phyloP scores from a whole-genome alignment of 768 basidiomycete genomes.

The Sutorius australiensis region DNA sequence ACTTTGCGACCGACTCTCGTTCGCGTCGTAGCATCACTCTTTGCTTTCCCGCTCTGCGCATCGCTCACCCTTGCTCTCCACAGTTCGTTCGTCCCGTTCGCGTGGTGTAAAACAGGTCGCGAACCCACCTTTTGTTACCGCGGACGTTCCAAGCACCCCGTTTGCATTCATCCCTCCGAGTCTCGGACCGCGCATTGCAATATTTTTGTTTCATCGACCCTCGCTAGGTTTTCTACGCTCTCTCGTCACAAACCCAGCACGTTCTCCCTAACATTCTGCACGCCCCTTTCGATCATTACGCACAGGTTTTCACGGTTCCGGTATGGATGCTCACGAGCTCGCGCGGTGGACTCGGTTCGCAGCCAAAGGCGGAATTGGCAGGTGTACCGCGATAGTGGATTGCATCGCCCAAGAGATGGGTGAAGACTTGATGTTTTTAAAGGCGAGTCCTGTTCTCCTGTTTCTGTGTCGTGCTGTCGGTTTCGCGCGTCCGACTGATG shows the following conservation, averaged over 20 bases:
- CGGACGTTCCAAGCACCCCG: background rate
- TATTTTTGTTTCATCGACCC: background rate
- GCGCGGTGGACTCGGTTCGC: constrained; percentile 84
- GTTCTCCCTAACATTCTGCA: background rate
- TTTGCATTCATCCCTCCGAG: background rate
- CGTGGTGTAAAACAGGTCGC: background rate
- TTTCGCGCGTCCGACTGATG: background rate
- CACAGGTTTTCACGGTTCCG: background rate
- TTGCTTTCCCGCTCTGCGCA: background rate
- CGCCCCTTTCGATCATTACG: background rate
- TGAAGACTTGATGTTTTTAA: constrained; percentile 80
- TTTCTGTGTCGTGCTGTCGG: background rate
- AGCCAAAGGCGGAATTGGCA: constrained; percentile 80
- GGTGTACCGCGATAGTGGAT: constrained; percentile 68
- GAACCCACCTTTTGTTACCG: background rate
- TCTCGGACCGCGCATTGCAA: background rate
- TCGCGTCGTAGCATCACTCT: background rate
- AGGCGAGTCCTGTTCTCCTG: constrained; percentile 40
- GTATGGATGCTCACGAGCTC: constrained; percentile 69
- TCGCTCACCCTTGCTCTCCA: background rate
- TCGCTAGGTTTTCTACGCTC: background rate
- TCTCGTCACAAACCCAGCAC: background rate
- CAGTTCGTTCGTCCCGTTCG: background rate
- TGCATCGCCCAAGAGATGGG: constrained; percentile 69
- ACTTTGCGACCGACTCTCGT: background rate